A percentile compares a stretch with the other conserved stretches of the same genome.
phyloP scores from a whole-genome alignment of 768 basidiomycete species.

The Serpula lacrymans region DNA sequence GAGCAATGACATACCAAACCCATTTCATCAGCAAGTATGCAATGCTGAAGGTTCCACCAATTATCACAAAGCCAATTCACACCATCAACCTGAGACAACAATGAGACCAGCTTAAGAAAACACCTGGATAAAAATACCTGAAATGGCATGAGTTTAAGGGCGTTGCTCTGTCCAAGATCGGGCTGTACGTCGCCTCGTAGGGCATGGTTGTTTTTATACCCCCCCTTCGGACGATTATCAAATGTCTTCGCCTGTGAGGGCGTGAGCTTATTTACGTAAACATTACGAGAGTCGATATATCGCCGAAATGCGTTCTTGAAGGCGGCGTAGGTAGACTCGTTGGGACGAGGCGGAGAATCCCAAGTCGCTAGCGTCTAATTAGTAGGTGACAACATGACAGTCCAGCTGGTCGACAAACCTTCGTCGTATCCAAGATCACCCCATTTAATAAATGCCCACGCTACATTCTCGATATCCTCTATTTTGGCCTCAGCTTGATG shows the following conservation, averaged over 20 bases:
- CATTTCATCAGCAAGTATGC: constrained; percentile 98
- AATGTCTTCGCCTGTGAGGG: constrained; percentile 44
- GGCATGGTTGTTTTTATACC: constrained; percentile 48
- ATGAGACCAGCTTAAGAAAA: constrained; percentile 9
- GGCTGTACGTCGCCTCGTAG: constrained; percentile 49
- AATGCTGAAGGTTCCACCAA: constrained; percentile 83
- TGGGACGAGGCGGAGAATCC: constrained; percentile 78
- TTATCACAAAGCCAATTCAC: constrained; percentile 85
- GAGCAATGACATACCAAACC: constrained; percentile 59
- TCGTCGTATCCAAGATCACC: constrained; percentile 89
- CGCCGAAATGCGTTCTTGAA: constrained; percentile 66
- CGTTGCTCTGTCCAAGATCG: constrained; percentile 59
- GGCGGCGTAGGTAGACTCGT: constrained; percentile 54
- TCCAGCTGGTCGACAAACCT: constrained; percentile 43
- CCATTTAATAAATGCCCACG: constrained; percentile 93
- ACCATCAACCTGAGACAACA: constrained; percentile 56
- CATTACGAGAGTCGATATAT: constrained; percentile 59
- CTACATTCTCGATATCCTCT: constrained; percentile 57
- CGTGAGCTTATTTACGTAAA: constrained; percentile 56
- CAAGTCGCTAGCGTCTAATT: constrained; percentile 63
- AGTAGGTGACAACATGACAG: constrained; percentile 5
- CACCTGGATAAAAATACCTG: constrained; percentile 48
- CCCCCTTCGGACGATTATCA: constrained; percentile 53
- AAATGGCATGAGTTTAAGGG: constrained; percentile 80
- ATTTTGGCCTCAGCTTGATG: constrained; percentile 42